These are phyloP conservation scores for Saccharomyces paradoxus DNA, from an alignment of 805 yeast genomes.

Conservation along the genomic window DNA sequence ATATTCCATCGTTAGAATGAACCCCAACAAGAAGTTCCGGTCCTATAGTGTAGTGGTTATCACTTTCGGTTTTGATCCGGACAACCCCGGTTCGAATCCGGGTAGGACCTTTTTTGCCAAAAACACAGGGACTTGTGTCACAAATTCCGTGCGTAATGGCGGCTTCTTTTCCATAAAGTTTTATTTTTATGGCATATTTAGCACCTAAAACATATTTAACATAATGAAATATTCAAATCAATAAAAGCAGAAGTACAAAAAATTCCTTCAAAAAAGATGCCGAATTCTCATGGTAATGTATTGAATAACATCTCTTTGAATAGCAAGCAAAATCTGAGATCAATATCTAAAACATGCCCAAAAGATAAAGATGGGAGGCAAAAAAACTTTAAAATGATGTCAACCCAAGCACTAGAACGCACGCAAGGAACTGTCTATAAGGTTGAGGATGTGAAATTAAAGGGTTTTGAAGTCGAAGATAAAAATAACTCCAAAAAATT, in stretches of 20 bases:
- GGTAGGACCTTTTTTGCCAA: conserved; percentile 51
- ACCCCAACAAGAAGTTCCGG: neutral
- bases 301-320: neutral
- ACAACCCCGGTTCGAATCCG: conserved; percentile 82
- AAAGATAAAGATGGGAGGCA: neutral
- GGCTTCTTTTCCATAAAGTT: neutral
- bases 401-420: neutral
- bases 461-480: neutral
- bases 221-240: neutral
- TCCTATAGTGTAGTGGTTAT: conserved; percentile 69
- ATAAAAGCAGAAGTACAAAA: neutral
- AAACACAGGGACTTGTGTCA: neutral
- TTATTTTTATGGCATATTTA: neutral
- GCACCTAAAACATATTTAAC: neutral
- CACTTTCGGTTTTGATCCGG: conserved; percentile 76
- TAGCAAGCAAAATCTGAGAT: neutral
- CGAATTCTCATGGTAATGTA: neutral
- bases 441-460: neutral
- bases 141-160: neutral
- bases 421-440: neutral
- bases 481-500: neutral
- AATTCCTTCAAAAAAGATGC: neutral
- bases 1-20: neutral
- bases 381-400: neutral
- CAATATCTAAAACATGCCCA: neutral